Base-by-base conservation (phyloP, 2,329 filamentous ascomycete genomes). In the Cryphonectria radicalis region DNA sequence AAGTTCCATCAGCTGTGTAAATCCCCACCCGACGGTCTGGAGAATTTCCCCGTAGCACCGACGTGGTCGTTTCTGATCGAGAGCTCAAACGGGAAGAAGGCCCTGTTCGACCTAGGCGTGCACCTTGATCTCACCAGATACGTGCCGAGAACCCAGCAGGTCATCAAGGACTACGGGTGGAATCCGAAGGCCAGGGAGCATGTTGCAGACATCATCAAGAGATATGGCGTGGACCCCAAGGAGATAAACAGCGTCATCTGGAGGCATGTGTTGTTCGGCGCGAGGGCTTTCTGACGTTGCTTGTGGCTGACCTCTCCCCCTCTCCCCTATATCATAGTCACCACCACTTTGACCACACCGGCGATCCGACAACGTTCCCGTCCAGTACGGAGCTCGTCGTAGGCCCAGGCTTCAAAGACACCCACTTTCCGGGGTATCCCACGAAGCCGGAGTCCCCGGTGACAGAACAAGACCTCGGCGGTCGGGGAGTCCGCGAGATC, bases 261-360 rank as follows among this genome's bases (percentile, higher is more conserved):
- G 72, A 76, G 69, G 70, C 67, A 62, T 57, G 70, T n/a, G 42
- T 19, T 8, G 3, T 11, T 6, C 17, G 22, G 17, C 25, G 5
- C 4, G 22, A 19, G 32, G 1, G 25, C 32, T 32, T 11, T 2
- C 22, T 8, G 13, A 10, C 14, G 6, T 6, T 46, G 22, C 40
- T 57, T 17, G 10, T 25, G 11, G 37, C 66, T 68, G 17, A 68
- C 32, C 37, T 40, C 37, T 40, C 37, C 2, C 37, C 10, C 19
- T 70, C 17, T 67, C 63, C 19, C 46, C 32, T 32, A 11, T 50
- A n/a, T 7, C 64, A 42, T 57, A 76, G 75, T 57, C 76, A 77
- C 68, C 74, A 70, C 53, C 76, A 77, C 62, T 77, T 70, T 67
- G 76, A 77, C 46, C 76, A 77, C 67, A 72, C 71, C 25, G 76